A percentile compares a stretch with the other conserved stretches of the same genome.
phyloP scores from a whole-genome alignment of 345 rosid species.

The Eucalyptus pauciflora region DNA sequence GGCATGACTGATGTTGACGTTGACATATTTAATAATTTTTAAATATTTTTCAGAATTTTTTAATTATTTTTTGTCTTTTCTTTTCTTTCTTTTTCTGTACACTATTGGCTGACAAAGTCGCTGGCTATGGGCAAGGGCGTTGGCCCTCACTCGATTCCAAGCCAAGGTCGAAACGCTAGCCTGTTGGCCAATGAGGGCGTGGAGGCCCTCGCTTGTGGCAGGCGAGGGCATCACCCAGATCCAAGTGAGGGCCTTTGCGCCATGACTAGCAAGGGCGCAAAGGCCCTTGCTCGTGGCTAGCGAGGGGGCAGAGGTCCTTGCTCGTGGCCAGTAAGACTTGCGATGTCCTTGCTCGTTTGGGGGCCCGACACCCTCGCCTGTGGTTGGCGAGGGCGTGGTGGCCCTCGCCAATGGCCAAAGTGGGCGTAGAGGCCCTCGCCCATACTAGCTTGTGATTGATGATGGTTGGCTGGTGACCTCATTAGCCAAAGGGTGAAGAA shows the following conservation, averaged over 20 bases:
- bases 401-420: rapidly evolving
- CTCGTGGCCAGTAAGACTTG: rapidly evolving
- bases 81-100: too few relatives aligned
- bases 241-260: rapidly evolving
- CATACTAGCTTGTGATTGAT: rapidly evolving
- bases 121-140: rapidly evolving
- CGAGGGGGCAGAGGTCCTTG: rapidly evolving
- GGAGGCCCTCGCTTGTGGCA: too few relatives aligned
- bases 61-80: too few relatives aligned
- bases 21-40: too few relatives aligned
- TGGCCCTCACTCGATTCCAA: rapidly evolving
- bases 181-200: rapidly evolving
- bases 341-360: rapidly evolving
- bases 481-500: too few relatives aligned
- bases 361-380: too few relatives aligned
- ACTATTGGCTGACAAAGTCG: rapidly evolving
- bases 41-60: too few relatives aligned
- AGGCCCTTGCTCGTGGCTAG: rapidly evolving
- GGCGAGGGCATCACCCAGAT: rapidly evolving
- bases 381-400: rapidly evolving
- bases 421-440: rapidly evolving
- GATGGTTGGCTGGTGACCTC: too few relatives aligned
- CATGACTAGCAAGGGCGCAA: rapidly evolving
- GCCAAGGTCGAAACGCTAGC: rapidly evolving
- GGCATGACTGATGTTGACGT: rapidly evolving